phyloP scores from a whole-genome alignment of 176 grass and related monocot genomes.

The Zizania latifolia region DNA sequence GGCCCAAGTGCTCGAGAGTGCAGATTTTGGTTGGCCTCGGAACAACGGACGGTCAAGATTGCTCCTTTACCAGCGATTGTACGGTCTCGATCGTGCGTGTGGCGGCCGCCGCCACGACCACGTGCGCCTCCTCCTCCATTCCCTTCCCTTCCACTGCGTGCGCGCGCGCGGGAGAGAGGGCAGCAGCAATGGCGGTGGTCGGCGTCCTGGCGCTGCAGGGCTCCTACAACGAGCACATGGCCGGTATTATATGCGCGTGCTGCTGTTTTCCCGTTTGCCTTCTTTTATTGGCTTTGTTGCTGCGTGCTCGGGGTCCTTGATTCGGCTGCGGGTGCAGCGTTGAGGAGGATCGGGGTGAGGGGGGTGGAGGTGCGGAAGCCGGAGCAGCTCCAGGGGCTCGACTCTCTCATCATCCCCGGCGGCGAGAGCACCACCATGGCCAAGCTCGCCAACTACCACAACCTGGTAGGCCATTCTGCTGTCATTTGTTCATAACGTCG shows the following conservation, averaged over 20 bases:
- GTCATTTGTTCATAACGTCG: background rate
- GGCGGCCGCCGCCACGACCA: conserved; percentile 38
- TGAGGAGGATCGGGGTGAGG: conserved; percentile 84
- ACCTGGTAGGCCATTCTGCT: conserved; percentile 44
- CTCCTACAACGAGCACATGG: conserved; percentile 95
- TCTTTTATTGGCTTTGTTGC: background rate
- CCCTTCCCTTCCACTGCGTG: background rate
- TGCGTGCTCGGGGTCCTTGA: background rate
- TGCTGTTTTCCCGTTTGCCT: background rate
- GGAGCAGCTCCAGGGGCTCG: conserved; percentile 59
- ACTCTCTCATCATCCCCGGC: conserved; percentile 93
- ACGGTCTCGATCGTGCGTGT: too few relatives aligned
- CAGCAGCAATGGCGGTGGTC: conserved; percentile 48
- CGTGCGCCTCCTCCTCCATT: conserved; percentile 40
- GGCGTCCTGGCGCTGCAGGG: conserved; percentile 97
- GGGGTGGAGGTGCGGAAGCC: conserved; percentile 85
- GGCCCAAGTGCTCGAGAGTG: too few relatives aligned
- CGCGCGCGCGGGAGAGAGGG: background rate
- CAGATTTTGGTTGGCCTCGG: too few relatives aligned
- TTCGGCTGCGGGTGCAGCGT: conserved; percentile 30
- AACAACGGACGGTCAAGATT: background rate
- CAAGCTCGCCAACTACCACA: conserved; percentile 84
- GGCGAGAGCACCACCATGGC: conserved; percentile 99
- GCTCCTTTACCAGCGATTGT: too few relatives aligned
- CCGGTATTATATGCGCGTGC: conserved; percentile 25